Evolutionary conservation across 306 rosid genomes (phyloP).

Genomic region (Casuarina cunninghamiana): DNA sequence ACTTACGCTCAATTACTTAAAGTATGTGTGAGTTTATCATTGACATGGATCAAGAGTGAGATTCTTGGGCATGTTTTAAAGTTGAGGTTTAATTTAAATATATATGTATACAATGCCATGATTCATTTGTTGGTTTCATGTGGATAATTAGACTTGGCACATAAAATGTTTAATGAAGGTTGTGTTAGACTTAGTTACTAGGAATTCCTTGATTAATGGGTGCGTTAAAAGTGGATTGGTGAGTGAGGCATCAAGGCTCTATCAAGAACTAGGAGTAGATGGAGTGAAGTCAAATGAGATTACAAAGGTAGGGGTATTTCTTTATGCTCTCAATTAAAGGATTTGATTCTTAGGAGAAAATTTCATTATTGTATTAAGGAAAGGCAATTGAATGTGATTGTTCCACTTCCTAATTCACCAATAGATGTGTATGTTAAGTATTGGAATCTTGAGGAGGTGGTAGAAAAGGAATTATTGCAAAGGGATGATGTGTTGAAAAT

Average conservation of each 20-base stretch:
- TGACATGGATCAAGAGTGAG: conserved; percentile 40
- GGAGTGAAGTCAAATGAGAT: conserved; percentile 68
- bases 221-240: conserved; percentile 60
- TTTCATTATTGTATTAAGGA: conserved; percentile 47
- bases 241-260: conserved; percentile 51
- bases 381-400: conserved; percentile 50
- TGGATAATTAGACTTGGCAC: conserved; percentile 51
- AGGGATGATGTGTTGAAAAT: no score
- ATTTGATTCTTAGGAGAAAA: conserved; percentile 53
- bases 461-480: no score
- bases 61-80: conserved; percentile 63
- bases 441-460: conserved; percentile 52
- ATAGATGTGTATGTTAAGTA: conserved; percentile 86
- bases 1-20: conserved; percentile 65
- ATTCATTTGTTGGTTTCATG: conserved; percentile 59
- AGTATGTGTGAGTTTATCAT: conserved; percentile 56
- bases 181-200: conserved; percentile 67
- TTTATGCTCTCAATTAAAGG: conserved; percentile 67
- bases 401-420: conserved; percentile 63
- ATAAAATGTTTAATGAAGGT: conserved; percentile 56
- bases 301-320: conserved; percentile 73
- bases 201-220: conserved; percentile 85
- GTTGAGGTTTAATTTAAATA: conserved; percentile 58
- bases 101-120: conserved; percentile 63
- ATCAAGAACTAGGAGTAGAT: conserved; percentile 49